Evolutionary conservation across 2,329 filamentous ascomycete species (phyloP).

Genomic region (Microdochium paspali): DNA sequence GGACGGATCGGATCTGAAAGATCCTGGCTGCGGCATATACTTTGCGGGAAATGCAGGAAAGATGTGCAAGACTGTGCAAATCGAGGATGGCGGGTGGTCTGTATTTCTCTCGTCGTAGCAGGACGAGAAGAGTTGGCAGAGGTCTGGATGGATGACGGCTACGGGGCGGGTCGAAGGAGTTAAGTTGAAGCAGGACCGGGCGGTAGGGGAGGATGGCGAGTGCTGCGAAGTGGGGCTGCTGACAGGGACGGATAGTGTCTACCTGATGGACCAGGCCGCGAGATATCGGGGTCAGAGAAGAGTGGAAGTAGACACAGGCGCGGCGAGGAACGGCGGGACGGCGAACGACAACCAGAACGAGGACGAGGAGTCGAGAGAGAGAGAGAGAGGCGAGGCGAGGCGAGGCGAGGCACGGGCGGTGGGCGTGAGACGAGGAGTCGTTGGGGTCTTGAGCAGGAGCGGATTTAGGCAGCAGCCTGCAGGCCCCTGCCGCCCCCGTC

Average conservation of each 20-base stretch:
- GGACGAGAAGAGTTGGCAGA: not conserved
- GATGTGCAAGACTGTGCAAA: not conserved
- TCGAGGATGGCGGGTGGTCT: not conserved
- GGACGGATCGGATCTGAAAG: not conserved
- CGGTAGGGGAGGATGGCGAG: not conserved
- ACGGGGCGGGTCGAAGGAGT: not conserved
- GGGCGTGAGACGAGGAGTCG: not conserved
- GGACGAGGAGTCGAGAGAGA: not conserved
- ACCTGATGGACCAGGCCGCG: not conserved
- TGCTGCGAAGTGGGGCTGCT: not conserved
- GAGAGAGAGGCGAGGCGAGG: not conserved
- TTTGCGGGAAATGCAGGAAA: not conserved
- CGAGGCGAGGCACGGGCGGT: not conserved
- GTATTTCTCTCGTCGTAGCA: not conserved
- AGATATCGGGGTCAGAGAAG: not conserved
- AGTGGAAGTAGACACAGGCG: too few species aligned
- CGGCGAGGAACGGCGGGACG: too few species aligned
- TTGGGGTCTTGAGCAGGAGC: not conserved
- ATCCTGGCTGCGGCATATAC: not conserved
- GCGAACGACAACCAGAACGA: too few species aligned
- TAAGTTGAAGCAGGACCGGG: not conserved
- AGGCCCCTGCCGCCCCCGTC: not conserved
- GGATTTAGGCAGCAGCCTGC: conserved; percentile 1
- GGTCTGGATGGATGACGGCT: not conserved
- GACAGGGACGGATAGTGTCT: not conserved